Evolutionary conservation across 345 rosid species (phyloP).

Genomic region (Citrus mangshanensis): DNA sequence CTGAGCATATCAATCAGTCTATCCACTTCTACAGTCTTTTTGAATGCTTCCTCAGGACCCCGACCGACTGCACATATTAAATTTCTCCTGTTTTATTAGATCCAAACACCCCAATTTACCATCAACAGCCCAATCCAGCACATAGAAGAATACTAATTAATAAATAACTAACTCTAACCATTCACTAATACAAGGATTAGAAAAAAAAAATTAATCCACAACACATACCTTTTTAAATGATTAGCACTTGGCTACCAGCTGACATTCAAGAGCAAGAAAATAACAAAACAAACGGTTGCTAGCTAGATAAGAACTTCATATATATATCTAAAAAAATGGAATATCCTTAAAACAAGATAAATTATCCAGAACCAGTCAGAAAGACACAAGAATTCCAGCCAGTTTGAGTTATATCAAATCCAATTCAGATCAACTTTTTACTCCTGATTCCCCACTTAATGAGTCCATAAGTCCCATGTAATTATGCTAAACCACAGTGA

Average conservation of each 20-base stretch:
- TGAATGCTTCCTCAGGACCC: constrained; percentile 83
- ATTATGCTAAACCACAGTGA: not conserved
- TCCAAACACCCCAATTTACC: constrained; percentile 42
- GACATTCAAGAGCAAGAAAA: not conserved
- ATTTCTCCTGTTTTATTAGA: constrained; percentile 84
- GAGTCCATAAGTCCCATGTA: not conserved
- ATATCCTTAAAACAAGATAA: not conserved
- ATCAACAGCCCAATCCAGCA: constrained; percentile 33
- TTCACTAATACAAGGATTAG: not conserved
- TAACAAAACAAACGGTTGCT: not conserved
- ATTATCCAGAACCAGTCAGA: not conserved
- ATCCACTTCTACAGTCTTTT: constrained; percentile 86
- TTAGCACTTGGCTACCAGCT: not conserved
- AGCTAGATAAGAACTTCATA: not conserved
- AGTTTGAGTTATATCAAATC: not conserved
- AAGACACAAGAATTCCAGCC: not conserved
- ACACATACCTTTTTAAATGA: not conserved
- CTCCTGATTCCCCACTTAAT: not conserved
- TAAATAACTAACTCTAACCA: not conserved
- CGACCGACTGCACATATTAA: constrained; percentile 77
- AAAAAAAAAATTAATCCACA: not conserved
- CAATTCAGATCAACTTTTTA: not conserved
- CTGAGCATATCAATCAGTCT: constrained; percentile 67
- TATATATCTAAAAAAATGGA: not conserved
- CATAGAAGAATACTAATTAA: not conserved